A percentile compares a stretch with the other conserved stretches of the same genome.
These are phyloP conservation scores for Puccinia novopanici DNA, from an alignment of 1,284 basidiomycete genomes.

Conservation along the genomic window DNA sequence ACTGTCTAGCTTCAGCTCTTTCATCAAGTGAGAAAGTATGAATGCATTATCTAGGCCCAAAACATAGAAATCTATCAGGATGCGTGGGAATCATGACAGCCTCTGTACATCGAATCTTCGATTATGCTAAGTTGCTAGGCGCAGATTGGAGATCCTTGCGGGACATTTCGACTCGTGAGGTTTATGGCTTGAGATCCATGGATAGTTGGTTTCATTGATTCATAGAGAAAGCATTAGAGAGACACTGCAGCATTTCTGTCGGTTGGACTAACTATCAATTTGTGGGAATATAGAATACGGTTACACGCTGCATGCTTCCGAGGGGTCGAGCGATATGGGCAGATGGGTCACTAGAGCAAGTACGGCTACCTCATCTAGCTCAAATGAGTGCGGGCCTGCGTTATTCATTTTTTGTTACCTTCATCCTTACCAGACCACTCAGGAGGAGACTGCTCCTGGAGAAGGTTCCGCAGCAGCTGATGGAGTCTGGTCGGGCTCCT, in stretches of 20 bases:
- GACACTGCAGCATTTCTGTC: not conserved
- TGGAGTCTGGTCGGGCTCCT: slow-evolving; percentile 21
- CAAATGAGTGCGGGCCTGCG: not conserved
- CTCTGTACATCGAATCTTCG: too few relatives aligned
- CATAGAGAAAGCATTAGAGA: not conserved
- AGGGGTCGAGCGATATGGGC: not conserved
- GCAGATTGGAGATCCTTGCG: too few relatives aligned
- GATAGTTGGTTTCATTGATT: too few relatives aligned
- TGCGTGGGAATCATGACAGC: too few relatives aligned
- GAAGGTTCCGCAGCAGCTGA: slow-evolving; percentile 14
- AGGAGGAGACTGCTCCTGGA: slow-evolving; percentile 6
- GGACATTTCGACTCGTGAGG: too few relatives aligned
- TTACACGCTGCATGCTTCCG: not conserved
- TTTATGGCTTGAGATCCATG: too few relatives aligned
- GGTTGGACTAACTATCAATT: not conserved
- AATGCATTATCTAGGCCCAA: too few relatives aligned
- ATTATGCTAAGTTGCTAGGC: too few relatives aligned
- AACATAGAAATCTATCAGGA: too few relatives aligned
- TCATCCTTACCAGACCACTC: not conserved
- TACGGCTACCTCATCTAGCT: not conserved
- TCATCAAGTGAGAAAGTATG: too few relatives aligned
- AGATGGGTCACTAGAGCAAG: not conserved
- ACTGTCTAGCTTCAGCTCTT: too few relatives aligned
- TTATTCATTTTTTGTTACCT: not conserved
- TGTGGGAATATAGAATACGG: not conserved